A percentile compares a stretch with the other conserved stretches of the same genome.
These are phyloP conservation scores for Graphiopsis chlorocephala DNA, from an alignment of 2,329 filamentous ascomycete species.

Conservation along the genomic window DNA sequence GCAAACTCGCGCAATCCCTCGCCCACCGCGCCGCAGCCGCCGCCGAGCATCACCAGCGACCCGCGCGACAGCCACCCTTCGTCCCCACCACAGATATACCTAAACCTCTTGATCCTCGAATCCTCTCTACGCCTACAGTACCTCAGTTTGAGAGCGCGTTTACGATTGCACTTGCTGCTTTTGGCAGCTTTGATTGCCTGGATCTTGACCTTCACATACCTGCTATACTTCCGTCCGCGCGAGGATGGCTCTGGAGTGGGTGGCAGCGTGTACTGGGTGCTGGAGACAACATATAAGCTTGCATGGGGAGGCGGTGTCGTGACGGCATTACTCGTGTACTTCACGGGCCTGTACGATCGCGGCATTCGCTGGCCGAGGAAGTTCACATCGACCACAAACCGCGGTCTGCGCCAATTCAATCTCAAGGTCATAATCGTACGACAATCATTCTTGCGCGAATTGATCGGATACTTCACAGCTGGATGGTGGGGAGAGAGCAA, in stretches of 20 bases:
- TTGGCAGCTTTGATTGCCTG: conserved; percentile 74
- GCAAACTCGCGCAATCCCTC: conserved; percentile 29
- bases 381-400: conserved; percentile 86
- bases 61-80: conserved; percentile 80
- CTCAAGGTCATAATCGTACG: conserved; percentile 91
- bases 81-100: conserved; percentile 92
- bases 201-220: conserved; percentile 82
- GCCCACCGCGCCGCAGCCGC: conserved; percentile 37
- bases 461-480: conserved; percentile 52
- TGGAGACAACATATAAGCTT: conserved; percentile 86
- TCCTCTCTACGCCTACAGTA: conserved; percentile 91
- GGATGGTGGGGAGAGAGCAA: conserved; percentile 33
- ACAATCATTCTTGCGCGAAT: conserved; percentile 76
- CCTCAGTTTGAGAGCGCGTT: conserved; percentile 80
- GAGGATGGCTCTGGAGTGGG: conserved; percentile 90
- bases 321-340: conserved; percentile 84
- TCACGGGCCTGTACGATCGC: conserved; percentile 92
- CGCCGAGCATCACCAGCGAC: conserved; percentile 53
- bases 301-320: conserved; percentile 88
- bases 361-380: conserved; percentile 90
- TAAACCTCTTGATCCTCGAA: conserved; percentile 96
- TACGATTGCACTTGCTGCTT: conserved; percentile 92
- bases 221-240: conserved; percentile 89
- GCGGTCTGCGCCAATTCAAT: conserved; percentile 88
- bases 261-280: conserved; percentile 92